Conservation (phyloP, 148 eudicot genomes). For the Bassia scoparia region DNA sequence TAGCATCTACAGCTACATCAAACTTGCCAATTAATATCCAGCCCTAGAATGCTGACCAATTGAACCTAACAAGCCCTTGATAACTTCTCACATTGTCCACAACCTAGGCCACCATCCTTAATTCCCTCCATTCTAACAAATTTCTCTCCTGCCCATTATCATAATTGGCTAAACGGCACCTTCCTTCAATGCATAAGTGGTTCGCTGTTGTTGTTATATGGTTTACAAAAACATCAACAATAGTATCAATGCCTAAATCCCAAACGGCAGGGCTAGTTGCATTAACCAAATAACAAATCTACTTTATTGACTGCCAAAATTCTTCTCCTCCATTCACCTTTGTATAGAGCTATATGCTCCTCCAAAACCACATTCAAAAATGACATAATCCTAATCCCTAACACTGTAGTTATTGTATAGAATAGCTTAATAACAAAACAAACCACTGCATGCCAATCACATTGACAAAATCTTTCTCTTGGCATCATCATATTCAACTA, state of each 20-base stretch:
- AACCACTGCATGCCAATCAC: too few relatives aligned
- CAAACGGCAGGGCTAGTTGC: background rate
- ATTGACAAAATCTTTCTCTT: too few relatives aligned
- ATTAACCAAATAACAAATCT: background rate
- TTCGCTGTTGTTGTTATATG: background rate
- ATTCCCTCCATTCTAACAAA: background rate
- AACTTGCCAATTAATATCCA: background rate
- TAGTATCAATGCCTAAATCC: background rate
- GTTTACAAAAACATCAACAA: background rate
- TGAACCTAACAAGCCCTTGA: background rate
- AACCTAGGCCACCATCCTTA: background rate
- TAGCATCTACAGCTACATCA: background rate
- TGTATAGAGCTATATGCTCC: background rate
- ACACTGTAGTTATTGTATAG: background rate
- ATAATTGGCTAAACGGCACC: background rate
- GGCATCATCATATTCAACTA: too few relatives aligned
- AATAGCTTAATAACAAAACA: background rate
- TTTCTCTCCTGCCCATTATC: background rate
- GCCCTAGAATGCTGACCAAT: background rate
- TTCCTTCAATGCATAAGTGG: background rate
- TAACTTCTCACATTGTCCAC: slow-evolving; percentile 8
- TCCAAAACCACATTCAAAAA: background rate
- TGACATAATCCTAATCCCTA: background rate
- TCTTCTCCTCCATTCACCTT: background rate
- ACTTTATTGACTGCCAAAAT: background rate